These are phyloP conservation scores for Botryotinia calthae DNA, from an alignment of 2,329 filamentous ascomycete species.

Conservation along the genomic window DNA sequence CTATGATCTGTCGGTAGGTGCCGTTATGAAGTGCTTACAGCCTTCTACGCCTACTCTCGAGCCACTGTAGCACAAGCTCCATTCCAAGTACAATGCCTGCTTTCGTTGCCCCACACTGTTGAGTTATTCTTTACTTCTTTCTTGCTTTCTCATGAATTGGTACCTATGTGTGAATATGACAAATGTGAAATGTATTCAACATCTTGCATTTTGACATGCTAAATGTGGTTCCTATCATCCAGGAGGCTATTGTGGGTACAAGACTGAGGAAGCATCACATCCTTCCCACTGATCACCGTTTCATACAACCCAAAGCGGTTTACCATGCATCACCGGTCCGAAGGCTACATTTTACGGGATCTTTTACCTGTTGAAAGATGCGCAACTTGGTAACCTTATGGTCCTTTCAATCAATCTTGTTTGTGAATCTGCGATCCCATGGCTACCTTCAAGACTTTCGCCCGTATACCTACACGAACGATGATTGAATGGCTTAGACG, in stretches of 20 bases:
- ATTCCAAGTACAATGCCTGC: not conserved
- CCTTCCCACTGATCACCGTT: constrained; percentile 1
- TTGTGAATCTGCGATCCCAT: not conserved
- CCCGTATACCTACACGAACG: not conserved
- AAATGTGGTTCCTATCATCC: not conserved
- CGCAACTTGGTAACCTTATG: not conserved
- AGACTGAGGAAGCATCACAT: not conserved
- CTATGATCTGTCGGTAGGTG: not conserved
- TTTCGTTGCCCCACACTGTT: not conserved
- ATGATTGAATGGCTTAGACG: not conserved
- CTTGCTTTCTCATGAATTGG: not conserved
- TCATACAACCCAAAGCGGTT: not conserved
- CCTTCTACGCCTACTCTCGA: not conserved
- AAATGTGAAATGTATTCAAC: not conserved
- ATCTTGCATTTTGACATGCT: no score
- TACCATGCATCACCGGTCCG: not conserved
- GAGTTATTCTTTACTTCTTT: not conserved
- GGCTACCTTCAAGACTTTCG: not conserved
- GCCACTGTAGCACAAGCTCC: not conserved
- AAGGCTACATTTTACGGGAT: not conserved
- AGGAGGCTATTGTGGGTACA: not conserved
- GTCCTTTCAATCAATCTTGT: not conserved
- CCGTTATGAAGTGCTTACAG: not conserved
- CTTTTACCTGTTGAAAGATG: not conserved
- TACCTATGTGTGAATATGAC: not conserved